Evolutionary conservation across 768 basidiomycete species (phyloP).

Genomic region (Austroboletus eburneus): DNA sequence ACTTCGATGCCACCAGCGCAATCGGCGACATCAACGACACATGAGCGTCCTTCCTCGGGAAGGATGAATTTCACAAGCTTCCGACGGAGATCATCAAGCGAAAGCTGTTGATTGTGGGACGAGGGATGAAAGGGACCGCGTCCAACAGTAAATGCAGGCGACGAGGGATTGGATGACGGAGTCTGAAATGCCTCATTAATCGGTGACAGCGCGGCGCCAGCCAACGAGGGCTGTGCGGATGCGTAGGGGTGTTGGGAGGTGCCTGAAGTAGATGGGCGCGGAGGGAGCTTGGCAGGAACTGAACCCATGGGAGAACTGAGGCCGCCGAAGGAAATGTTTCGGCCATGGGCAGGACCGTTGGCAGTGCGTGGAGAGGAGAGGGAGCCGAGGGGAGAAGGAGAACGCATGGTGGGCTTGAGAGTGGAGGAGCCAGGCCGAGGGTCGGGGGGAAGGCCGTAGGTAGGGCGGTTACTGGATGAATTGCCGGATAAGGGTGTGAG

Average conservation of each 20-base stretch:
- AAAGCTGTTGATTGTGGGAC: slow-evolving; percentile 42
- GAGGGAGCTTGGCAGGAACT: slow-evolving; percentile 41
- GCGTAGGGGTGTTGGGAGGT: slow-evolving; percentile 58
- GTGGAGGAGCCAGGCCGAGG: slow-evolving; percentile 52
- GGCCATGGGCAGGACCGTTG: slow-evolving; percentile 43
- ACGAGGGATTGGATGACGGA: slow-evolving; percentile 38
- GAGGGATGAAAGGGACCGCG: slow-evolving; percentile 55
- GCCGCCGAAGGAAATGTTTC: slow-evolving; percentile 49
- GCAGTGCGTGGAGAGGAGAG: slow-evolving; percentile 36
- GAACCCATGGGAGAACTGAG: slow-evolving; percentile 37
- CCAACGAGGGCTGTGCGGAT: slow-evolving; percentile 42
- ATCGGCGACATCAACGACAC: slow-evolving; percentile 76
- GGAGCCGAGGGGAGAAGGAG: slow-evolving; percentile 24
- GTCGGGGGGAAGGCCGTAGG: slow-evolving; percentile 56
- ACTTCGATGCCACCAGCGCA: slow-evolving; percentile 83
- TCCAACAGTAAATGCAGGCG: slow-evolving; percentile 54
- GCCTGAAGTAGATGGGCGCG: slow-evolving; percentile 40
- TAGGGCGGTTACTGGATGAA: slow-evolving; percentile 39
- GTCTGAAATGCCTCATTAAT: slow-evolving; percentile 60
- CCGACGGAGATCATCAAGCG: slow-evolving; percentile 73
- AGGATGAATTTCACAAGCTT: slow-evolving; percentile 87
- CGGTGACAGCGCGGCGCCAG: slow-evolving; percentile 55
- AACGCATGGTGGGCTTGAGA: slow-evolving; percentile 38
- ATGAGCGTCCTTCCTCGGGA: slow-evolving; percentile 74
- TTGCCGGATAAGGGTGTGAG: too few species aligned